A percentile compares a stretch with the other conserved stretches of the same genome.
These are phyloP conservation scores for Ogataea wickerhamii DNA, from an alignment of 805 yeast species.

Conservation along the genomic window DNA sequence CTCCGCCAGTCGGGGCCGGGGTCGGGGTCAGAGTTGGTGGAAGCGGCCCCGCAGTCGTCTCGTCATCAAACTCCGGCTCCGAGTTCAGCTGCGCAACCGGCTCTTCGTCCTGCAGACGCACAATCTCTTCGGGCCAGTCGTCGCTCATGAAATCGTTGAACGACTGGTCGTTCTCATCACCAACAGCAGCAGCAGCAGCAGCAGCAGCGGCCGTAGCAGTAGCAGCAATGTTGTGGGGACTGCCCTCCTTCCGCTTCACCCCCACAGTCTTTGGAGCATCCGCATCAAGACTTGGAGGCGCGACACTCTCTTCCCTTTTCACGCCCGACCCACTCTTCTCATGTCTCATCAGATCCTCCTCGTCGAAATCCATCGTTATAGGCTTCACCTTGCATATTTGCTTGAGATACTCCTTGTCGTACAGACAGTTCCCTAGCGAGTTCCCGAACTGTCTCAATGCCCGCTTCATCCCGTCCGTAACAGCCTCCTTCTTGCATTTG, in stretches of 20 bases:
- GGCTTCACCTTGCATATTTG: slow-evolving; percentile 43
- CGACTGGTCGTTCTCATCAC: slow-evolving; percentile 42
- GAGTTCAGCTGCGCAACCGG: slow-evolving; percentile 17
- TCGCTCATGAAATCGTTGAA: slow-evolving; percentile 46
- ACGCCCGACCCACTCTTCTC: slow-evolving; percentile 9
- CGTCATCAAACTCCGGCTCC: slow-evolving; percentile 29
- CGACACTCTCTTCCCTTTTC: slow-evolving; percentile 3
- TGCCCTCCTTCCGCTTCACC: background rate
- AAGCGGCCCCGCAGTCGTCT: slow-evolving; percentile 7
- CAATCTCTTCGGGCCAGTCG: slow-evolving; percentile 32
- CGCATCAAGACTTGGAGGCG: slow-evolving; percentile 7
- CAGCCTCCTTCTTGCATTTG: slow-evolving; percentile 80
- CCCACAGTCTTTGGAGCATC: slow-evolving; percentile 2
- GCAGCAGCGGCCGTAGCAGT: background rate
- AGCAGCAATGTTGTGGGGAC: background rate
- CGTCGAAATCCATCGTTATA: slow-evolving; percentile 29
- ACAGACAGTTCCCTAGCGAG: slow-evolving; percentile 78
- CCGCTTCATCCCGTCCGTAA: slow-evolving; percentile 79
- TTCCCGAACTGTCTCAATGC: slow-evolving; percentile 78
- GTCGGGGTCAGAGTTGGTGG: slow-evolving; percentile 11
- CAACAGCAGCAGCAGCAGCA: slow-evolving; percentile 1
- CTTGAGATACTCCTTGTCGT: slow-evolving; percentile 63
- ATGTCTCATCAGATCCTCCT: slow-evolving; percentile 30
- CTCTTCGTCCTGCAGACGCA: slow-evolving; percentile 8
- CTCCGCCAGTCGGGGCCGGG: slow-evolving; percentile 1